Evolutionary conservation across 2,329 filamentous ascomycete genomes (phyloP).

Genomic region (Grosmannia huntii): DNA sequence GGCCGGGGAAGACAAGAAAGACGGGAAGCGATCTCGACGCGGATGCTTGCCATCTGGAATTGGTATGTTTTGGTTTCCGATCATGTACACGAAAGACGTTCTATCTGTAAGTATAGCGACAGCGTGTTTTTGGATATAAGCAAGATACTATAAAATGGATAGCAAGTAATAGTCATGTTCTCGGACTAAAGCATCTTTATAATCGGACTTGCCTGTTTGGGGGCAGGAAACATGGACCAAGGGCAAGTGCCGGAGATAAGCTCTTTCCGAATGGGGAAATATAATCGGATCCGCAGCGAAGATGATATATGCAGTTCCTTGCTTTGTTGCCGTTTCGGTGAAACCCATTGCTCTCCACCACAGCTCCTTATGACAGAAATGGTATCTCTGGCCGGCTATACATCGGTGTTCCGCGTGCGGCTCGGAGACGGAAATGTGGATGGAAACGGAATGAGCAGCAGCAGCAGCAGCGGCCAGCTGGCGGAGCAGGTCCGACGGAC

Average conservation of each 20-base stretch:
- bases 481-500: neutral
- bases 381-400: constrained; percentile 6
- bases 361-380: neutral
- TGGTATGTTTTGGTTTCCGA: neutral
- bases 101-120: neutral
- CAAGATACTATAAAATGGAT: neutral
- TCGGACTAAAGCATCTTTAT: too few relatives aligned
- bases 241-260: neutral
- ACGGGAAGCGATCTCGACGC: neutral
- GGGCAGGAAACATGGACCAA: neutral
- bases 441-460: neutral
- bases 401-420: constrained; percentile 12
- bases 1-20: neutral
- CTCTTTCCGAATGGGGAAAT: neutral
- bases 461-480: neutral
- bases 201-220: neutral
- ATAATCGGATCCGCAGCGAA: neutral
- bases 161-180: neutral
- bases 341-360: neutral
- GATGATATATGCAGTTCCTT: too few relatives aligned
- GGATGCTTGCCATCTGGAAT: neutral
- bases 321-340: neutral
- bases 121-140: neutral
- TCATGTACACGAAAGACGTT: neutral
- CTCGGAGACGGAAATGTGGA: neutral